Percentiles rank a stretch among this genome's conserved stretches.
These are phyloP conservation scores for Exidia glandulosa DNA, from an alignment of 768 basidiomycete species.

Conservation along the genomic window DNA sequence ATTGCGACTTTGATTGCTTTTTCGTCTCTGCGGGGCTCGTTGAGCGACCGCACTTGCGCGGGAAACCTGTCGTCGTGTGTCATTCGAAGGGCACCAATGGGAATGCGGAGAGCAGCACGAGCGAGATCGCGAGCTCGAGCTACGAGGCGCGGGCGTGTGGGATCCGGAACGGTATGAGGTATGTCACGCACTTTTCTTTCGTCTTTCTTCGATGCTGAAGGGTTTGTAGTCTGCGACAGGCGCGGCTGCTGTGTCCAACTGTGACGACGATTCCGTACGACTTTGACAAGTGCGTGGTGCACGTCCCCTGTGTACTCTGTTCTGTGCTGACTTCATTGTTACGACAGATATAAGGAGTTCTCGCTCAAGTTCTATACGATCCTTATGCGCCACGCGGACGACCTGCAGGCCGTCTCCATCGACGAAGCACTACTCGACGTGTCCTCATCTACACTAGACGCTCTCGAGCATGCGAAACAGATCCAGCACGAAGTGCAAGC, in stretches of 20 bases:
- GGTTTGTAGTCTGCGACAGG: conserved; percentile 58
- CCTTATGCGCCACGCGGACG: conserved; percentile 80
- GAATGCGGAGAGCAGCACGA: conserved; percentile 69
- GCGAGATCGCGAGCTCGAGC: conserved; percentile 88
- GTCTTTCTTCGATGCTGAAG: too few relatives aligned
- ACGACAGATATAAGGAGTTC: conserved; percentile 65
- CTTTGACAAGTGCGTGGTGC: conserved; percentile 56
- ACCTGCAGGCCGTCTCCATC: conserved; percentile 89
- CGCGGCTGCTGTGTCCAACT: conserved; percentile 60
- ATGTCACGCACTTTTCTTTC: conserved; percentile 12
- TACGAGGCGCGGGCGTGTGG: conserved; percentile 88
- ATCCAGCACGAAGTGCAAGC: conserved; percentile 68
- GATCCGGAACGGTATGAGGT: conserved; percentile 94
- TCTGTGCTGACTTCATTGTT: neutral
- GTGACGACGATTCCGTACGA: conserved; percentile 84
- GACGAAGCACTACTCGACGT: conserved; percentile 95
- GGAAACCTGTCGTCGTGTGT: conserved; percentile 89
- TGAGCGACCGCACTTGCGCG: conserved; percentile 66
- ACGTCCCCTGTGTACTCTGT: neutral
- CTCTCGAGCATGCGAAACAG: conserved; percentile 67
- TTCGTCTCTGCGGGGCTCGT: conserved; percentile 89
- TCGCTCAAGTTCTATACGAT: conserved; percentile 89
- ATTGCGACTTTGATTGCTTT: conserved; percentile 94
- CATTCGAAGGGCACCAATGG: conserved; percentile 77
- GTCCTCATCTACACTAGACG: conserved; percentile 28